Base-by-base conservation (phyloP, 352 stramenopile species). In the Phytopythium montanum region DNA sequence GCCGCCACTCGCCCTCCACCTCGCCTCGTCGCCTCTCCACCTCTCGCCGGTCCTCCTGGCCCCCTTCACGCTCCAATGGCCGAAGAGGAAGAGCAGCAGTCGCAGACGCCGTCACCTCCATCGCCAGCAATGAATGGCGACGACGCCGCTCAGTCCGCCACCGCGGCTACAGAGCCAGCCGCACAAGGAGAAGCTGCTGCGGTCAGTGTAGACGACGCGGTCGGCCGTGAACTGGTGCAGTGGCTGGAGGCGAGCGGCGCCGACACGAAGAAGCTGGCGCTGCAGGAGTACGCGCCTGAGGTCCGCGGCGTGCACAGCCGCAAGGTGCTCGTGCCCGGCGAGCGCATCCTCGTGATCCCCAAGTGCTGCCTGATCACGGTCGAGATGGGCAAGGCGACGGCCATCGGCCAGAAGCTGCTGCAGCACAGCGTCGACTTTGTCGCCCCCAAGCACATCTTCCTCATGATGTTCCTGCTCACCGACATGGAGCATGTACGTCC, bases 401-500 rank as follows among this genome's bases (percentile, higher is more conserved):
- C 93, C 33, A 97, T 99, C 48, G 97, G 97, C 18, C 87, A 95
- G 53, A 88, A 95, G 58, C 90, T 99, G 55, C 70, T 99, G 26
- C 69, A 87, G 19, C 84, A 86, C 31, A 95, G 97, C 61, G 68
- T 99, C 26, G 92, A 99, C 67, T 92, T 99, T 49, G 97, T 99
- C 64, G 97, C 97, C 25, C 96, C 97, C 57, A 99, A 99, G 79
- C 97, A 99, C 77, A 99, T 99, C 57, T 99, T 98, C 72, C 87
- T 99, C 54, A 99, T 99, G 94, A 92, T 99, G 65, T 99, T 98
- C 73, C 70, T 99, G 33, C 80, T 99, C 14, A 98, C 92, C 60
- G 97, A 99, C 75, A 95, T 96, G 72, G 95, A 98, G 68, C 73
- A 96, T 48, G 68, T 87, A 66, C 59, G 73, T 78, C 1, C 12